These are phyloP conservation scores for Russula dissimulans DNA, from an alignment of 768 basidiomycete species.

Conservation along the genomic window DNA sequence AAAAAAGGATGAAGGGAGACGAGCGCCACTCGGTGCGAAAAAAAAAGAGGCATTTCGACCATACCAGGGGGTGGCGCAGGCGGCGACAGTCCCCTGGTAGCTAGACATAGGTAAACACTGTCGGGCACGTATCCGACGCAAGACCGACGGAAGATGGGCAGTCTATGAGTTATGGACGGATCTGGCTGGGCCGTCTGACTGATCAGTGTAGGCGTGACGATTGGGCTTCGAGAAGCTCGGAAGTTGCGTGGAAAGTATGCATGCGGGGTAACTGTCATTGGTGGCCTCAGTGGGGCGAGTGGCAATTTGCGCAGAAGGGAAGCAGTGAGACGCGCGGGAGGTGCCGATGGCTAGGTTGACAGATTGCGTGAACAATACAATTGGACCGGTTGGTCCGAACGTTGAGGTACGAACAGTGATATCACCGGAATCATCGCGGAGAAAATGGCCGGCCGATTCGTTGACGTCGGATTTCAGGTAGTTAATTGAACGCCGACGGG, in stretches of 20 bases:
- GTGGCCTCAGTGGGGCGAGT: background rate
- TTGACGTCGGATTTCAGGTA: background rate
- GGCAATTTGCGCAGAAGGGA: slow-evolving; percentile 10
- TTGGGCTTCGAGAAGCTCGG: slow-evolving; percentile 15
- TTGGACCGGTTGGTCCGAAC: background rate
- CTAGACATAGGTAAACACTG: background rate
- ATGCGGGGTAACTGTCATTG: slow-evolving; percentile 15
- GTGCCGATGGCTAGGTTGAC: slow-evolving; percentile 1
- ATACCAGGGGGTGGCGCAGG: background rate
- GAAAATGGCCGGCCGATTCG: background rate
- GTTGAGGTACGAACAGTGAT: background rate
- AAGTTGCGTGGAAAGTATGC: slow-evolving; percentile 10
- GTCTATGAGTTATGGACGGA: background rate
- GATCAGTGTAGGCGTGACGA: slow-evolving; percentile 8
- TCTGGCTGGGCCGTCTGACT: slow-evolving; percentile 10
- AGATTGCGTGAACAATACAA: background rate
- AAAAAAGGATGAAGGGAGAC: background rate
- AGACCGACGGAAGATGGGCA: background rate
- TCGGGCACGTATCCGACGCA: background rate
- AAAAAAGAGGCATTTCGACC: background rate
- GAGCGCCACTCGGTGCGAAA: background rate
- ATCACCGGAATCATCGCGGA: slow-evolving; percentile 1
- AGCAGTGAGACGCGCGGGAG: slow-evolving; percentile 1
- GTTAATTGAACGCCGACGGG: background rate
- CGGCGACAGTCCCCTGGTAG: background rate